Percentiles rank a stretch among this genome's conserved stretches.
Evolutionary conservation across 345 rosid species (phyloP).

Genomic region (Hibiscus syriacus): DNA sequence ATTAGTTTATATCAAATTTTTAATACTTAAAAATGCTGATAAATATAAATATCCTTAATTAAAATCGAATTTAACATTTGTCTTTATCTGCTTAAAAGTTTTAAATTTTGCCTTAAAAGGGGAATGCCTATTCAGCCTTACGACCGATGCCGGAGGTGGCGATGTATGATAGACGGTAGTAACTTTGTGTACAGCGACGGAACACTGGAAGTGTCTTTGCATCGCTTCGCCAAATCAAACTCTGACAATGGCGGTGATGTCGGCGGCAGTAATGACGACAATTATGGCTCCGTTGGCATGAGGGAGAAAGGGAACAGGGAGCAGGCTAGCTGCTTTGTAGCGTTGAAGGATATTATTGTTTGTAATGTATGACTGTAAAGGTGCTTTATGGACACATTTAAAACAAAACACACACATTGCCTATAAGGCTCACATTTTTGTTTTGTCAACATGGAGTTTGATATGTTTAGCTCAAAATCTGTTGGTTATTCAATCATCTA

Average conservation of each 20-base stretch:
- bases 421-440: too few species aligned
- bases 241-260: not conserved
- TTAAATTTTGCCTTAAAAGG: conserved; percentile 17
- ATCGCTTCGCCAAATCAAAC: conserved; percentile 10
- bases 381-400: too few species aligned
- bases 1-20: too few species aligned
- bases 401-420: too few species aligned
- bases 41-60: too few species aligned
- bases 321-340: conserved; percentile 13
- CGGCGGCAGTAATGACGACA: not conserved
- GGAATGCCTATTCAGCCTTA: conserved; percentile 26
- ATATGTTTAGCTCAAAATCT: too few species aligned
- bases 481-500: too few species aligned
- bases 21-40: too few species aligned
- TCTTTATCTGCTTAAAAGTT: too few species aligned
- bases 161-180: conserved; percentile 27
- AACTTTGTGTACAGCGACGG: conserved; percentile 43
- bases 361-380: not conserved
- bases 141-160: conserved; percentile 31
- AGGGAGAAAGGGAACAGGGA: conserved; percentile 10
- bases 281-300: not conserved
- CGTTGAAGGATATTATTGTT: conserved; percentile 28
- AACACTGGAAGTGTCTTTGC: conserved; percentile 27
- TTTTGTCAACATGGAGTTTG: too few species aligned
- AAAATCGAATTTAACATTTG: too few species aligned